Evolutionary conservation across 2,329 filamentous ascomycete species (phyloP).

Genomic region (Aspergillus udagawae): DNA sequence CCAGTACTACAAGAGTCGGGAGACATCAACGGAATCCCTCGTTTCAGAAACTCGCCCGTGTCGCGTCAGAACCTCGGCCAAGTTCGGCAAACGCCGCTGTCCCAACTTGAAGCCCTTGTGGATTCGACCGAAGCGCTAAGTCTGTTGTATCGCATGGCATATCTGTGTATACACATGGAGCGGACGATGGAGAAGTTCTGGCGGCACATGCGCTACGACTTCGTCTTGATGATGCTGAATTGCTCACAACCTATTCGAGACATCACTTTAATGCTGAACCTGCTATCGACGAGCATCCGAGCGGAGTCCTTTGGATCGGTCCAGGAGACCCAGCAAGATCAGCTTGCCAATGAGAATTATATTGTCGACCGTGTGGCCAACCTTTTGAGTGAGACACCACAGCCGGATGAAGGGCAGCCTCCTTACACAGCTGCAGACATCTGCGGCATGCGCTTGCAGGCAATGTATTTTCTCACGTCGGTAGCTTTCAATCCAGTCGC

Average conservation of each 20-base stretch:
- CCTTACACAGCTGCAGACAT: conserved; percentile 38
- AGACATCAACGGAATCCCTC: conserved; percentile 54
- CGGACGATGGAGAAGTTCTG: conserved; percentile 49
- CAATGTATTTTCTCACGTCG: conserved; percentile 40
- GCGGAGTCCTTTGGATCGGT: conserved; percentile 54
- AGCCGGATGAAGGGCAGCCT: conserved; percentile 40
- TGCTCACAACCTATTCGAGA: conserved; percentile 55
- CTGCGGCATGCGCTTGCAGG: conserved; percentile 42
- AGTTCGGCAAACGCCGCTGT: conserved; percentile 38
- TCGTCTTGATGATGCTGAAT: conserved; percentile 57
- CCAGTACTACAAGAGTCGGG: conserved; percentile 42
- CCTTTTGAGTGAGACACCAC: conserved; percentile 53
- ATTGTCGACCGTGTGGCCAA: conserved; percentile 56
- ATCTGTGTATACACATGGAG: conserved; percentile 43
- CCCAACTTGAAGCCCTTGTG: conserved; percentile 45
- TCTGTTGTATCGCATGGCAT: conserved; percentile 51
- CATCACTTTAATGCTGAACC: conserved; percentile 51
- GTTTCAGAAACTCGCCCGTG: conserved; percentile 44
- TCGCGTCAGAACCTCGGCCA: conserved; percentile 38
- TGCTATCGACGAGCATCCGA: conserved; percentile 54
- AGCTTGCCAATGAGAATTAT: conserved; percentile 40
- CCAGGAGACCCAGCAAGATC: conserved; percentile 33
- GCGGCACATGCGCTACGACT: conserved; percentile 53
- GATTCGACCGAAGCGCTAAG: conserved; percentile 53
- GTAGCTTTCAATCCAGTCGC: conserved; percentile 47